Base-by-base conservation (phyloP, 192 early-diverging fungal genomes). In the Coemansia sp. region DNA sequence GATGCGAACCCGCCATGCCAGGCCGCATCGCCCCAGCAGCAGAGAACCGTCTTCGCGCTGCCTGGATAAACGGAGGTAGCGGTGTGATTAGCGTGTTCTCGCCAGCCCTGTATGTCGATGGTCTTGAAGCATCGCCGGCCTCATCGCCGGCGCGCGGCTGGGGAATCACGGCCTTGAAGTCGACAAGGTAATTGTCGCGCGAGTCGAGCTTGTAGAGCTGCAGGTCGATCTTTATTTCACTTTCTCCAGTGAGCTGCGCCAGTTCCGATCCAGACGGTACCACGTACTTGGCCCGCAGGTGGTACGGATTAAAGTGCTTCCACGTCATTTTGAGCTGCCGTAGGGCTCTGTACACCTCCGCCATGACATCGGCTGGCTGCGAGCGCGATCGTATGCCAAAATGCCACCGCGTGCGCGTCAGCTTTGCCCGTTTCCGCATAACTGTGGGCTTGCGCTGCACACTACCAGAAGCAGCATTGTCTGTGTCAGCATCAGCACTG, bases 371-470 rank as follows among this genome's bases (percentile, higher is more conserved):
- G 41, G 87, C 85, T 0, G 98, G 95, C 26, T 93, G 91, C 67
- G 90, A 92, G 62, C 92, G 87, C 23, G 92, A 94, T 57, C 98
- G 89, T 67, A 99, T 98, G 21, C 98, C 98, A 87, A 97, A 98
- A 81, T 99, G 96, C 98, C 98, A 99, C 76, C 92, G 92, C 6
- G 93, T 89, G 52, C 93, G 81, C 18, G 77, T 80, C 38, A 71
- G 52, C 75, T 83, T 83, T 15, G 80, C 75, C 21, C 80, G 80
- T 75, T 83, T 83, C 44, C 80, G 71, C 68, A 71, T 63, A 48
- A 67, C 71, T 11, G 71, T 72, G 2, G 76, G 76, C 48, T 51
- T 65, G 59, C 70, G 70, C 23, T 64, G 60, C 6, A 51, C 52
- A 24, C 39, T 6, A 30, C 39, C 61, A 16, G 46, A 49, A 21